Percentiles rank a stretch among this genome's conserved stretches.
Evolutionary conservation across 345 rosid genomes (phyloP).

Genomic region (Salix koriyanagi): DNA sequence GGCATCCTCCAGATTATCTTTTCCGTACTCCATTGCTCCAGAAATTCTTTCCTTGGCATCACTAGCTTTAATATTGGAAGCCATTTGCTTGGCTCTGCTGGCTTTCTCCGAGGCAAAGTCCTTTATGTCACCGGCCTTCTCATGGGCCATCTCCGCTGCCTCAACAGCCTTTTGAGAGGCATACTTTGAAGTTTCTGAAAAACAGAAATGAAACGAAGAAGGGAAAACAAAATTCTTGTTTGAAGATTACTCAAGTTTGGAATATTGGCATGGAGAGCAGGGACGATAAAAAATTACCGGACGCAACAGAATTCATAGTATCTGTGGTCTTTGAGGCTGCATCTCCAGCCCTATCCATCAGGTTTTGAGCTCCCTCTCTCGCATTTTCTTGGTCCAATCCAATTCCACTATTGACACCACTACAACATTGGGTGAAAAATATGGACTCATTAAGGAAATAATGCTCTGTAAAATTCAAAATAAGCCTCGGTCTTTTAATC

Average conservation of each 20-base stretch:
- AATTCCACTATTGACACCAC: constrained; percentile 15
- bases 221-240: not conserved
- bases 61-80: not conserved
- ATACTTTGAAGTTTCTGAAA: constrained; percentile 22
- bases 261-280: not conserved
- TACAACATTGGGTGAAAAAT: not conserved
- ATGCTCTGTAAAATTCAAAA: not conserved
- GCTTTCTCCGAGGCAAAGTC: constrained; percentile 18
- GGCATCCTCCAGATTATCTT: constrained; percentile 13
- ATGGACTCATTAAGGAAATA: not conserved
- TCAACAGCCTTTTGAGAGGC: constrained; percentile 30
- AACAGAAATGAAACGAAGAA: not conserved
- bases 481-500: not conserved
- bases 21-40: constrained; percentile 22
- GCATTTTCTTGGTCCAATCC: constrained; percentile 9
- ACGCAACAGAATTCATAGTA: constrained; percentile 28
- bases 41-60: constrained; percentile 28
- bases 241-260: not conserved
- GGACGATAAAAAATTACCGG: constrained; percentile 15
- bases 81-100: not conserved
- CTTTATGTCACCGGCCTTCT: constrained; percentile 11
- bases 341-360: constrained; percentile 28
- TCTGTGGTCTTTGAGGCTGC: constrained; percentile 34
- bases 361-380: constrained; percentile 7
- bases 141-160: constrained; percentile 22